Percentiles rank a stretch among this genome's conserved stretches.
Evolutionary conservation across 2,329 filamentous ascomycete species (phyloP).

Genomic region (Amauroascus verrucosus): DNA sequence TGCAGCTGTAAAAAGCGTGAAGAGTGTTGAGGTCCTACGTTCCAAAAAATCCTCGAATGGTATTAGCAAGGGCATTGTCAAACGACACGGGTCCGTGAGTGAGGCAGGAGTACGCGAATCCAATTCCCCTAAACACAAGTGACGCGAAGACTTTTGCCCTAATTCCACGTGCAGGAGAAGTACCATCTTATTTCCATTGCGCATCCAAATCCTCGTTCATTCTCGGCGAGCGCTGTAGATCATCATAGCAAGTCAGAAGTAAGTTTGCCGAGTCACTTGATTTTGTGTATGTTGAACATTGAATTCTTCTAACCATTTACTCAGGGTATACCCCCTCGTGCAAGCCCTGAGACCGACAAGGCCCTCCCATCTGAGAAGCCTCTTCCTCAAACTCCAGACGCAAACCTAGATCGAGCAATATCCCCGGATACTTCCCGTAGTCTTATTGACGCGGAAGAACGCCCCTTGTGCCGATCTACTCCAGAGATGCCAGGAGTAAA

Average conservation of each 20-base stretch:
- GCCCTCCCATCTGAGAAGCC: conserved; percentile 16
- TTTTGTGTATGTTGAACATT: background rate
- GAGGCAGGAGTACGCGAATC: conserved; percentile 4
- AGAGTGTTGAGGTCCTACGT: conserved; percentile 15
- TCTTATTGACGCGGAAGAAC: conserved; percentile 10
- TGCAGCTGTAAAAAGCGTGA: conserved; percentile 11
- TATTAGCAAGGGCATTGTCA: background rate
- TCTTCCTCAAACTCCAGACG: conserved; percentile 14
- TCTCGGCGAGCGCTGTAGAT: conserved; percentile 1
- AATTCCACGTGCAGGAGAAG: background rate
- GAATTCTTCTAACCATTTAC: background rate
- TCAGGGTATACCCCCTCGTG: background rate
- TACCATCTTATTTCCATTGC: conserved; percentile 5
- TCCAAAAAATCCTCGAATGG: background rate
- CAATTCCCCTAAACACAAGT: background rate
- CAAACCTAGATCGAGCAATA: background rate
- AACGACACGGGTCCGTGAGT: conserved; percentile 1
- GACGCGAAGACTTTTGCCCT: background rate
- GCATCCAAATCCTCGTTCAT: conserved; percentile 4
- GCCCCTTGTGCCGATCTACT: background rate
- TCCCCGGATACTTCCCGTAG: conserved; percentile 1
- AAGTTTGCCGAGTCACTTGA: background rate
- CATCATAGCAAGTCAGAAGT: background rate
- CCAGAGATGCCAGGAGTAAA: conserved; percentile 9
- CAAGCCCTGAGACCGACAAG: conserved; percentile 7